These are phyloP conservation scores for Taiozyma sp. DNA, from an alignment of 1,139 yeast species.

Conservation along the genomic window DNA sequence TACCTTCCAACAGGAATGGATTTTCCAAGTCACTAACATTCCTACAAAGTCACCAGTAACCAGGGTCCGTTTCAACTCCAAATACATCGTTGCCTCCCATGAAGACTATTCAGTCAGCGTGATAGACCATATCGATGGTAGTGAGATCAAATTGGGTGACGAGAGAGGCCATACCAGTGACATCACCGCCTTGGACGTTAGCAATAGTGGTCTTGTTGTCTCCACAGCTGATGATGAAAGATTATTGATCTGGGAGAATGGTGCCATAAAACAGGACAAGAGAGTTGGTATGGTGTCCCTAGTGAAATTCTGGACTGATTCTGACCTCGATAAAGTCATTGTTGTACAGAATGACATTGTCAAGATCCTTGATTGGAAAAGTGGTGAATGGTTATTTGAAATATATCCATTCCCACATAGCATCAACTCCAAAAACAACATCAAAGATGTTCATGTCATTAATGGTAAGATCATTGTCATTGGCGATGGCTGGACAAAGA, in stretches of 20 bases:
- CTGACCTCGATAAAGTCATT: conserved; percentile 27
- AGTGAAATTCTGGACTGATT: conserved; percentile 29
- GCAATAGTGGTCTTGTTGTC: conserved; percentile 26
- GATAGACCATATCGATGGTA: conserved; percentile 18
- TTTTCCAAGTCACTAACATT: conserved; percentile 15
- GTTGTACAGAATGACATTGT: conserved; percentile 29
- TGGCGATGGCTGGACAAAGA: conserved; percentile 32
- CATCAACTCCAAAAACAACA: conserved; percentile 16
- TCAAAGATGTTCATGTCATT: conserved; percentile 23
- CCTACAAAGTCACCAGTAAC: conserved; percentile 10
- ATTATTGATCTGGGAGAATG: conserved; percentile 27
- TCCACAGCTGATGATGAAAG: conserved; percentile 29
- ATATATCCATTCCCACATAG: conserved; percentile 25
- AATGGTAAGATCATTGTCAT: conserved; percentile 25
- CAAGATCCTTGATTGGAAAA: conserved; percentile 30
- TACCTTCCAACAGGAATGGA: conserved; percentile 21
- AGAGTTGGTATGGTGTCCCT: conserved; percentile 23
- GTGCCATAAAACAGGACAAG: conserved; percentile 8
- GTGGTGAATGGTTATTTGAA: conserved; percentile 25
- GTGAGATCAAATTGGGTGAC: conserved; percentile 6
- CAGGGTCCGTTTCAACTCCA: conserved; percentile 16
- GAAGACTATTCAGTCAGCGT: conserved; percentile 15
- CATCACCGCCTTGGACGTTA: conserved; percentile 28
- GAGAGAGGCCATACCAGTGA: conserved; percentile 24
- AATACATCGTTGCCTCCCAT: conserved; percentile 15